These are phyloP conservation scores for Peltaster fructicola DNA, from an alignment of 2,329 filamentous ascomycete species.

Conservation along the genomic window DNA sequence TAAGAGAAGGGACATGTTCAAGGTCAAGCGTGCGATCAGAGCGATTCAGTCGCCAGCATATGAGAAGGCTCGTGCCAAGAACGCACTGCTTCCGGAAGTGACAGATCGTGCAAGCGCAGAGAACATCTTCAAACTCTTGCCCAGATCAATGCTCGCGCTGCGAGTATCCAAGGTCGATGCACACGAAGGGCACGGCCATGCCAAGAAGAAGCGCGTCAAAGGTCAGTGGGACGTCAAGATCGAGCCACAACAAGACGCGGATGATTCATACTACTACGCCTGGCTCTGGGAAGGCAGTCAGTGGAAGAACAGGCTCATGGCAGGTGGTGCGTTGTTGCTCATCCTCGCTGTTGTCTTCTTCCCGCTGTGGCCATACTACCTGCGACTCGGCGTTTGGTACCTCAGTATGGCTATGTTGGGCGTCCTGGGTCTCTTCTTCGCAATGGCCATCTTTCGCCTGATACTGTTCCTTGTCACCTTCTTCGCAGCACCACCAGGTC, in stretches of 20 bases:
- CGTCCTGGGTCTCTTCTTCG: conserved; percentile 82
- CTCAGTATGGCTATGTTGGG: conserved; percentile 85
- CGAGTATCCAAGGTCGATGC: conserved; percentile 71
- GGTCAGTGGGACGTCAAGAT: conserved; percentile 92
- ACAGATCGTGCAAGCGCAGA: conserved; percentile 77
- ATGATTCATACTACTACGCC: conserved; percentile 80
- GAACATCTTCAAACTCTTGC: conserved; percentile 86
- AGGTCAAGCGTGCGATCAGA: conserved; percentile 89
- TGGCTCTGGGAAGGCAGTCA: conserved; percentile 94
- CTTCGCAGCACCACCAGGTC: conserved; percentile 63
- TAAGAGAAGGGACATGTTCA: conserved; percentile 96
- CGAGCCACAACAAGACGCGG: conserved; percentile 83
- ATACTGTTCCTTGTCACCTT: conserved; percentile 90
- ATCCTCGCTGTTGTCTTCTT: conserved; percentile 89
- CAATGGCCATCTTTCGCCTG: conserved; percentile 91
- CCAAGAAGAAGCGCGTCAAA: conserved; percentile 77
- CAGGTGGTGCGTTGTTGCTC: conserved; percentile 58
- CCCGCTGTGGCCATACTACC: conserved; percentile 81
- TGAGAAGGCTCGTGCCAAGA: conserved; percentile 74
- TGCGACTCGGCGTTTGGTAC: conserved; percentile 93
- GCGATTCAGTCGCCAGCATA: conserved; percentile 80
- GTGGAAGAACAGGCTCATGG: conserved; percentile 85
- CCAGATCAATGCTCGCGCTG: conserved; percentile 82
- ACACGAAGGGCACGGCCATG: conserved; percentile 49
- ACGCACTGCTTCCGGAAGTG: conserved; percentile 72